Conservation (phyloP, 352 stramenopile species). For the Blastocystis sp. region DNA sequence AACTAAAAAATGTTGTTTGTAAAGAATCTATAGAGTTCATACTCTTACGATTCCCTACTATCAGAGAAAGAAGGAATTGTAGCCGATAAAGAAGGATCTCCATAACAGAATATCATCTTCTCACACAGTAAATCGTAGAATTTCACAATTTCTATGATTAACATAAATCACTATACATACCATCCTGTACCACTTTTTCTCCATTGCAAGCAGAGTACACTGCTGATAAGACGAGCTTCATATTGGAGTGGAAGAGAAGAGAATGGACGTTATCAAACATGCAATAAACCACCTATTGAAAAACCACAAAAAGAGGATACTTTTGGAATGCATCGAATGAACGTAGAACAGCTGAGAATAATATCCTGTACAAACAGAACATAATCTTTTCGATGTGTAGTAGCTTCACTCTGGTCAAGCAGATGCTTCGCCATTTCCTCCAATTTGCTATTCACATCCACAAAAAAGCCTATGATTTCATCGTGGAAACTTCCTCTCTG, state of each 20-base stretch:
- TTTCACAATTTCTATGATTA: neutral
- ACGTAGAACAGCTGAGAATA: neutral
- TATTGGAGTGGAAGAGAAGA: constrained; percentile 15
- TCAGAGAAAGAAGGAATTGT: neutral
- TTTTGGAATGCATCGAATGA: neutral
- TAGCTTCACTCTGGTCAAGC: neutral
- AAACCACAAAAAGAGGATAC: neutral
- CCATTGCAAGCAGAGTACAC: neutral
- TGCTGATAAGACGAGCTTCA: neutral
- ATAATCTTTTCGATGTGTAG: neutral
- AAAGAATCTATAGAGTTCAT: neutral
- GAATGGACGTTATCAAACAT: neutral
- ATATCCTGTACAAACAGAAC: constrained; percentile 1
- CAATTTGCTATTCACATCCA: neutral
- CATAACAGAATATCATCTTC: constrained; percentile 41
- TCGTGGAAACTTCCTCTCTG: neutral
- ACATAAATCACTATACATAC: neutral
- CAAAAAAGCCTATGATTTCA: constrained; percentile 38
- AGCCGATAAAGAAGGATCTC: neutral
- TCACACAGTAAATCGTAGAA: neutral
- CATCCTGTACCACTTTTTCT: neutral
- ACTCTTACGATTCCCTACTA: neutral
- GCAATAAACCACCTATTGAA: neutral
- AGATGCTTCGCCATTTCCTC: constrained; percentile 25
- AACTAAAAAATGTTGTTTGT: constrained; percentile 10